phyloP scores from a whole-genome alignment of 306 rosid species.

The Gynostemma pentaphyllum region DNA sequence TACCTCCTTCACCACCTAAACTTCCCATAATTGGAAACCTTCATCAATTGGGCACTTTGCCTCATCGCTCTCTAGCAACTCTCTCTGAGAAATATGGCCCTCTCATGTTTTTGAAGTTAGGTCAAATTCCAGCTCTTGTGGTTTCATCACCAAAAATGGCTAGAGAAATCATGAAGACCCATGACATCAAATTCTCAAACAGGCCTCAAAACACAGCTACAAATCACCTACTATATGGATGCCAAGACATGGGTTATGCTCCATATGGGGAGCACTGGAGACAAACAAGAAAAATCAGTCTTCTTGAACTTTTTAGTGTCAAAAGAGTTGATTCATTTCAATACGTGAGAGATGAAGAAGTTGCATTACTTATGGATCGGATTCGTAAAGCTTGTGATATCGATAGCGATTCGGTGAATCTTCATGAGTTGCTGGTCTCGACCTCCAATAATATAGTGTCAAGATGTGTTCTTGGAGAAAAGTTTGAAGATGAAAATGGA shows the following conservation, averaged over 20 bases:
- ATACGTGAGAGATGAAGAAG: slow-evolving; percentile 9
- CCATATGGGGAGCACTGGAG: slow-evolving; percentile 21
- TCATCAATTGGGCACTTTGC: neutral
- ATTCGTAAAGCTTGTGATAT: neutral
- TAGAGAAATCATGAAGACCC: neutral
- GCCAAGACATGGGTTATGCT: slow-evolving; percentile 13
- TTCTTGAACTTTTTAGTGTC: neutral
- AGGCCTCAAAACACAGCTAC: slow-evolving; percentile 5
- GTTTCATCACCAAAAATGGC: slow-evolving; percentile 1
- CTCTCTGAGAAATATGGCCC: neutral
- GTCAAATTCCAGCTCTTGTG: neutral
- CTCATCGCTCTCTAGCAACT: neutral
- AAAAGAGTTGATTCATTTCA: slow-evolving; percentile 1
- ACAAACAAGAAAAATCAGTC: neutral
- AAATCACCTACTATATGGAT: slow-evolving; percentile 12
- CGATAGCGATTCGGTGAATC: neutral
- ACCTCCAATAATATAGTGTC: neutral
- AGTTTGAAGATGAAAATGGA: slow-evolving; percentile 1
- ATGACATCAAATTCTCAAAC: neutral
- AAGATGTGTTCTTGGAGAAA: neutral
- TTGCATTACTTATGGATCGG: neutral
- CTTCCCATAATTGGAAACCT: neutral
- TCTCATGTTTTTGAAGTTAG: neutral
- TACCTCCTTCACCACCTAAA: neutral
- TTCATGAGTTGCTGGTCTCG: slow-evolving; percentile 15